Evolutionary conservation across 805 yeast genomes (phyloP), one percentile per base, ranked within the genome.

Genomic region (Lachancea fermentati): DNA sequence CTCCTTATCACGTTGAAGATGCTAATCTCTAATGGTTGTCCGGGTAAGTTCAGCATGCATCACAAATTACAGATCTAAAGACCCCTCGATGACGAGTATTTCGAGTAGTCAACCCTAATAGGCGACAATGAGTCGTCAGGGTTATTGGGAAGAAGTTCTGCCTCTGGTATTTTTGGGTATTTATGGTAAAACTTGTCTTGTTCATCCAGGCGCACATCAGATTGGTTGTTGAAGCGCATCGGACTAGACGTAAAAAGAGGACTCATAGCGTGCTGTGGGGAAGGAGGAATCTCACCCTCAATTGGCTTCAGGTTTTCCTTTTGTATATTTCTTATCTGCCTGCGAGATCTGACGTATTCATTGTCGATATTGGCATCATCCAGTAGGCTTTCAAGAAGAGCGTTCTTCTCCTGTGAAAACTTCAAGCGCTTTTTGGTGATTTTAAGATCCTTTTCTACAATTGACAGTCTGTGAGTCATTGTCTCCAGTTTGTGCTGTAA

Each of bases 201-300:
- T 24, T 19, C 34, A 14, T 32, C 36, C 13, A 13, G 28, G 11
- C 19, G 14, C n/a, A 24, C 34, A 17, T 32, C 33, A 19, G 16
- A 18, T 12, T 30, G 25, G 16, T 13, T 24, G 19, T 14, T 30
- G 17, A 43, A 35, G 8, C 51, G 48, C 37, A 57, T 51, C 8
- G 66, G 66, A 39, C 65, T 60, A 2, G 66, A 61, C 1, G 66
- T 61, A 37, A 58, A 51, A 18, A 60, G 36, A 4, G 66, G 66
- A 38, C 53, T 49, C 29, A 48, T 42, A 4, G 54, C 47, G 16
- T 53, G 46, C 28, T 46, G 41, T 19, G 57, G 58, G 4, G 63
- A 57, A 2, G 63, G 61, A n/a, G 63, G 63, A 14, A 58, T 42
- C 30, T 55, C 59, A 6, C 47, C 43, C 14, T 19, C 32, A 12